phyloP scores from a whole-genome alignment of 257 asterid species.

The Solanum medicagineum region DNA sequence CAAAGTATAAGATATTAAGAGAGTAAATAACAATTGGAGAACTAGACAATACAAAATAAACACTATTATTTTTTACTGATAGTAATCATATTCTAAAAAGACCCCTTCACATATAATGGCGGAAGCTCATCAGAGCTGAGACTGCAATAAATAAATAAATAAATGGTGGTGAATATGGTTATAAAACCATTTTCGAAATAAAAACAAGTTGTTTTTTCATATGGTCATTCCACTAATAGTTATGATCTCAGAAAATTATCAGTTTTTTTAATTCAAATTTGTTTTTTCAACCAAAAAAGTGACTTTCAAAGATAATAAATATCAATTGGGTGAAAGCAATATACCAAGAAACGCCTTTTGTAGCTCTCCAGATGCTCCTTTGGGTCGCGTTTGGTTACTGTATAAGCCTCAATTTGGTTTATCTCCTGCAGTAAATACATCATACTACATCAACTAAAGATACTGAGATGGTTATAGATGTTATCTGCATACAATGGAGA shows the following conservation, averaged over 20 bases:
- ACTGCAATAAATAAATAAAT: not conserved
- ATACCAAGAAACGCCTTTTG: constrained; percentile 48
- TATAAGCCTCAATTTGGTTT: constrained; percentile 72
- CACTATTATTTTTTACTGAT: not conserved
- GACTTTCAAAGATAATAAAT: not conserved
- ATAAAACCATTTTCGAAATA: not conserved
- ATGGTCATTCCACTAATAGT: not conserved
- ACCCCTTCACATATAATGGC: not conserved
- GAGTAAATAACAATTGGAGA: no score
- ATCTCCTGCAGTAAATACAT: constrained; percentile 38
- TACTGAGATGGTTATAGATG: not conserved
- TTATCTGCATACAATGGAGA: not conserved
- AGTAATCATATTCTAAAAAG: not conserved
- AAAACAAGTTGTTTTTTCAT: not conserved
- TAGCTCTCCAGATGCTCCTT: constrained; percentile 53
- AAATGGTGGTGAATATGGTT: not conserved
- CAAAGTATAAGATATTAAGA: no score
- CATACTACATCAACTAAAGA: not conserved
- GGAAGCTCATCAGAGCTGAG: constrained; percentile 11
- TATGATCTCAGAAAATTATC: not conserved
- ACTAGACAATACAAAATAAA: no score
- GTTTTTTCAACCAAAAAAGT: not conserved
- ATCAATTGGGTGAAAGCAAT: not conserved
- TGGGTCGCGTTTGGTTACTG: constrained; percentile 44
- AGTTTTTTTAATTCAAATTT: not conserved